Base-by-base conservation (phyloP, 495 filamentous ascomycete species). In the Aspergillus ellipticus region DNA sequence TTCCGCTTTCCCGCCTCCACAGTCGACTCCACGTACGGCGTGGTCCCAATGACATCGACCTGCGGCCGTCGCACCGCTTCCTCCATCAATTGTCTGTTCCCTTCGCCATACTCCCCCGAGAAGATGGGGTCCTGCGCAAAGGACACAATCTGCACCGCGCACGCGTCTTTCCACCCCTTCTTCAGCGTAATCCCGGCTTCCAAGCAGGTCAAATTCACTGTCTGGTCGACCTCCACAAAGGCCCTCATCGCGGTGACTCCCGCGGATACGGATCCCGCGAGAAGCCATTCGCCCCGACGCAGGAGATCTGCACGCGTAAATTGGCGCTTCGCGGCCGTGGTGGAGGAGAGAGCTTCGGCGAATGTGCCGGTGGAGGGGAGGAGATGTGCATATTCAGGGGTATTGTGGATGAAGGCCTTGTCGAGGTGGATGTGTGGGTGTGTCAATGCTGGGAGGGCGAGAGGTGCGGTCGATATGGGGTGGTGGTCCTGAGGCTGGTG, bases 361-460 rank as follows among this genome's bases (percentile, higher is more conserved):
- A 91, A 90, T 20, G 79, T 75, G 33, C 89, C 88, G 2, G 71
- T 74, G 19, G 65, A 51, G 19, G 86, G 82, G n/a, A 79, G 66
- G 15, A 88, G 74, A 51, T 86, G 78, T 3, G 75, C 74, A 67
- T 83, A 88, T 60, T 79, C 75, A 2, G 77, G 71, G 49, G 82
- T 69, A 49, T 67, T 75, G 50, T 90, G 78, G 16, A 91, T 72
- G 63, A 84, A 91, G 39, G 83, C 80, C 68, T 92, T 90, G 65
- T 90, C 89, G 41, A 90, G 75, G 62, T 91, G 88, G 47, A 90
- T 82, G 60, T 91, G 87, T 10, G 88, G 84, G 63, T 92, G 89
- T 43, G 85, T 88, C 21, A 90, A 76, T 13, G 80, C 71, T 22
- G 88, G 86, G 41, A 69, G 65, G 41, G 55, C 60, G 8, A 73